Evolutionary conservation across 164 flowering plant species (phyloP), one percentile per base, ranked within the genome.

Genomic region (Warburgia ugandensis): DNA sequence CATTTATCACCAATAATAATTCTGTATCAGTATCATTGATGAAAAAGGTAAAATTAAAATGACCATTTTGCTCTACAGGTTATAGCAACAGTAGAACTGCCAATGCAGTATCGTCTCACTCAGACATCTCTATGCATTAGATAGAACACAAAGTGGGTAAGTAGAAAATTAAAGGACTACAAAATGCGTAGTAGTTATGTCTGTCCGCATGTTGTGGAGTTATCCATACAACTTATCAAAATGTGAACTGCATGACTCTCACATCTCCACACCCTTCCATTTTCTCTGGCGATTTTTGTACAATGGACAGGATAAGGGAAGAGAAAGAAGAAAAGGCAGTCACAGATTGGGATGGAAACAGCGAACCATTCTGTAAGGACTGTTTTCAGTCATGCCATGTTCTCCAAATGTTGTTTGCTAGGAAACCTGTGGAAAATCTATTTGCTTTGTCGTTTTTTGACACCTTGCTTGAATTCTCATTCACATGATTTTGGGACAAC

Each of bases 291-390:
- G 26, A 21, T 30, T 22, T 10, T 30, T 23, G 29, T 39, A 43
- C 47, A 11, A 25, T 6, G 21, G 17, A 28, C n/a, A 31, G 55
- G 65, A 65, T 66, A 63, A 60, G 69, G 59, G 43, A 47, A 46
- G 6, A 20, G 27, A 38, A 40, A 44, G 56, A 54, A 45, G 27
- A 21, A 50, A 61, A 48, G 43, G 43, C 55, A 65, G 58, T 72
- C 75, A 67, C 69, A 53, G 50, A 4, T 31, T 46, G 25, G 29
- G 37, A 31, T 19, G 41, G 44, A 45, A 29, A 9, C 16, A 21
- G 5, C 29, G 1, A 60, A 8, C 42, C 16, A 12, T 27, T 13
- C 30, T 12, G 26, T 26, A 19, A 45, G n/a, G 1, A 45, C 26
- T 25, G 26, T 12, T 39, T 27, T 29, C 30, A 27, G 29, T 31